phyloP scores from a whole-genome alignment of 192 early-diverging fungal species.

The Piromyces finnis region DNA sequence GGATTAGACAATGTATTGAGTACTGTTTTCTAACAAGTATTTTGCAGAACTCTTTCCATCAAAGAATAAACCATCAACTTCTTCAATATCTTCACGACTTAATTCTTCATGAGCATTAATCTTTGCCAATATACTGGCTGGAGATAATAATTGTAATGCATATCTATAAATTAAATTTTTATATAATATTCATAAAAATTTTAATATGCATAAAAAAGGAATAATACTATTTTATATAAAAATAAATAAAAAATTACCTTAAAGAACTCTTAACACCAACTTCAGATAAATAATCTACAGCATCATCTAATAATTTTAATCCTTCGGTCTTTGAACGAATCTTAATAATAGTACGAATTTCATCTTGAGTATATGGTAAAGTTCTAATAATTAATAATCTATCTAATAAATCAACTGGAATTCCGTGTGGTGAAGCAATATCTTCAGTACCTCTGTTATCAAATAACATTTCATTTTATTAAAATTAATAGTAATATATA shows the following conservation, averaged over 20 bases:
- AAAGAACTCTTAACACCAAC: conserved; percentile 3
- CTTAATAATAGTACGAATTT: conserved; percentile 1
- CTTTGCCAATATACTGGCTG: conserved; percentile 67
- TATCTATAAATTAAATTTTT: conserved; percentile 50
- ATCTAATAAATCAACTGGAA: conserved; percentile 3
- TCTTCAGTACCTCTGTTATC: conserved; percentile 65
- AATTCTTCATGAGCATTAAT: conserved; percentile 73
- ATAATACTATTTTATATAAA: too few relatives aligned
- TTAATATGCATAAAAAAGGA: too few relatives aligned
- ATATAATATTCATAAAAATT: too few relatives aligned
- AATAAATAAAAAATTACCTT: too few relatives aligned
- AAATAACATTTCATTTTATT: background rate
- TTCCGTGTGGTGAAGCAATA: conserved; percentile 32
- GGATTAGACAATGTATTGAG: background rate
- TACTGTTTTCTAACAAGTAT: background rate
- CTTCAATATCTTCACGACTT: conserved; percentile 67
- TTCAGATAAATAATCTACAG: background rate
- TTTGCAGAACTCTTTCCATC: conserved; percentile 71
- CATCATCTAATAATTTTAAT: background rate
- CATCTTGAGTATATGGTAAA: conserved; percentile 3
- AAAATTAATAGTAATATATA: too few relatives aligned
- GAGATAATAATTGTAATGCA: conserved; percentile 87
- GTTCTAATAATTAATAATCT: conserved; percentile 1
- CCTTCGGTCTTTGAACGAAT: conserved; percentile 2
- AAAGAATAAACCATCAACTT: conserved; percentile 69